Evolutionary conservation across 2,329 filamentous ascomycete genomes (phyloP).

Genomic region (Pseudocercospora macadamiae): DNA sequence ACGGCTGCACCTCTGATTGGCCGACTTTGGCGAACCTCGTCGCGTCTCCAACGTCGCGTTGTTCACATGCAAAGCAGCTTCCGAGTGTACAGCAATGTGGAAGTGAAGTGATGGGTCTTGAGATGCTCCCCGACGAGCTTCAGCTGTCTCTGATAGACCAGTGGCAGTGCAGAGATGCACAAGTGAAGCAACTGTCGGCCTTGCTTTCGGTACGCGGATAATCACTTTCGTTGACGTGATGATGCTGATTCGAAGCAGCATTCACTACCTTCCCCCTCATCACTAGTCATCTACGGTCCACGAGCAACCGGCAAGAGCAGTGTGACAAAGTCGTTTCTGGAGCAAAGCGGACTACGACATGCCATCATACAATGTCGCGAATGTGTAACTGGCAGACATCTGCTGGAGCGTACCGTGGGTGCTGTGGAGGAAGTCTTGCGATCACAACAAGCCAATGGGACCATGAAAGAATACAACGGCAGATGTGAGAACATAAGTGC

Average conservation of each 20-base stretch:
- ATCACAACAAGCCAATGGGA: conserved; percentile 22
- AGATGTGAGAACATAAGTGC: conserved; percentile 81
- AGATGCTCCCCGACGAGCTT: conserved; percentile 35
- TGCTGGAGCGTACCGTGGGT: conserved; percentile 71
- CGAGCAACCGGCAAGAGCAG: conserved; percentile 85
- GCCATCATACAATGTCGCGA: conserved; percentile 70
- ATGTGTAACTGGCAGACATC: conserved; percentile 76
- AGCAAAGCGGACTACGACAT: conserved; percentile 54
- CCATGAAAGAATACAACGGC: conserved; percentile 50
- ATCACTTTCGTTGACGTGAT: conserved; percentile 5
- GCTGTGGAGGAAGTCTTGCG: conserved; percentile 49
- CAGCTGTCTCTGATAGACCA: conserved; percentile 31
- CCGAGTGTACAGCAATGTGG: background rate
- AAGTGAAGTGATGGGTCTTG: background rate
- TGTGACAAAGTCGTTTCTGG: conserved; percentile 66
- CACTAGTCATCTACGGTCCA: conserved; percentile 79
- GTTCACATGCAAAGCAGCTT: conserved; percentile 8
- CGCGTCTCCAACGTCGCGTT: conserved; percentile 8
- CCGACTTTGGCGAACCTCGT: background rate
- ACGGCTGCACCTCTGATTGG: background rate
- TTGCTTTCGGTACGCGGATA: conserved; percentile 47
- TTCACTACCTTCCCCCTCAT: conserved; percentile 68
- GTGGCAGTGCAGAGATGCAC: conserved; percentile 46
- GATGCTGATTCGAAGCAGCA: conserved; percentile 50
- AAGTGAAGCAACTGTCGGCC: conserved; percentile 50